Evolutionary conservation across 257 asterid species (phyloP).

Genomic region (Leptodermis oblonga): DNA sequence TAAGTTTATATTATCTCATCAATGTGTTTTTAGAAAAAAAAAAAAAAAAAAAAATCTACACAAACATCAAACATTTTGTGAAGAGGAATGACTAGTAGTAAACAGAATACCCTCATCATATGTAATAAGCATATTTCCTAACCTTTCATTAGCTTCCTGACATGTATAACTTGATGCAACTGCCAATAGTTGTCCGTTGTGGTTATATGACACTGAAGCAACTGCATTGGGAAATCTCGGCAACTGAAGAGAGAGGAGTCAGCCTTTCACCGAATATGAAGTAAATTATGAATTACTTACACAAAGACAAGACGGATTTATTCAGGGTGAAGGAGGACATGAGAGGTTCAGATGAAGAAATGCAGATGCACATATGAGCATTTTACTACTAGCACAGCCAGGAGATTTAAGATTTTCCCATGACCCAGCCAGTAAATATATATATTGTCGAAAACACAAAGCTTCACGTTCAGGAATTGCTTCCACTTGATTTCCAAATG

Average conservation of each 20-base stretch:
- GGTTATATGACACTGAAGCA: constrained; percentile 75
- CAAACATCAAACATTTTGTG: neutral
- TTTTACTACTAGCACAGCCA: neutral
- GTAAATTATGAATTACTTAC: neutral
- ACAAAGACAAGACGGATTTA: neutral
- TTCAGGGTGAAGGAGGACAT: neutral
- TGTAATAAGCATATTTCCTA: constrained; percentile 9
- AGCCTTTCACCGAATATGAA: constrained; percentile 14
- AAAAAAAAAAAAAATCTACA: no score
- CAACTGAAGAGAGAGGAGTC: constrained; percentile 35
- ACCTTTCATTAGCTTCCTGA: constrained; percentile 83
- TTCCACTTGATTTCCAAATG: neutral
- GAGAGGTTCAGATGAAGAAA: neutral
- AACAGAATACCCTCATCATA: neutral
- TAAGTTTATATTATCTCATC: neutral
- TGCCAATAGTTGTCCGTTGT: constrained; percentile 61
- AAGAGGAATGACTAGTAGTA: neutral
- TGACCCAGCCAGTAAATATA: neutral
- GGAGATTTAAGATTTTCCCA: neutral
- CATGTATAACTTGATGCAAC: constrained; percentile 70
- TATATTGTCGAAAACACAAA: neutral
- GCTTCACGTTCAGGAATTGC: neutral
- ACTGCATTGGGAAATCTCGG: constrained; percentile 55
- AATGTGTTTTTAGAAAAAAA: neutral
- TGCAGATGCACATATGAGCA: neutral